A percentile compares a stretch with the other conserved stretches of the same genome.
phyloP scores from a whole-genome alignment of 2,329 filamentous ascomycete genomes.

The Alternaria dauci region DNA sequence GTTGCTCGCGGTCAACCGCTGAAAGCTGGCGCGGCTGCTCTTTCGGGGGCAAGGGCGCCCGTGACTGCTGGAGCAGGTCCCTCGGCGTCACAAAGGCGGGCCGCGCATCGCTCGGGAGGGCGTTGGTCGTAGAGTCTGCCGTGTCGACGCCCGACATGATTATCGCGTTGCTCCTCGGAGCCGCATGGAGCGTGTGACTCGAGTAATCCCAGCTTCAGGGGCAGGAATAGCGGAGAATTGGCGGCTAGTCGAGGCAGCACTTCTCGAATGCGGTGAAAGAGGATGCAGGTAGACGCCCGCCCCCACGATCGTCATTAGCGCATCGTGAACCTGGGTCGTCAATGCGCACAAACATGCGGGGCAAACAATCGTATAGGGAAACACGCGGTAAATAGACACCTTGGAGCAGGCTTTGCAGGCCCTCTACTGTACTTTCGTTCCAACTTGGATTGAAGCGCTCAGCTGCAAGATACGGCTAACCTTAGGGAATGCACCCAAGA shows the following conservation, averaged over 20 bases:
- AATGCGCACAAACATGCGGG: slow-evolving; percentile 23
- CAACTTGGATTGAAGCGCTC: slow-evolving; percentile 5
- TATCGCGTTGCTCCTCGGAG: slow-evolving; percentile 46
- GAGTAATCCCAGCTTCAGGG: slow-evolving; percentile 12
- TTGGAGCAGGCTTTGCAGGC: not conserved
- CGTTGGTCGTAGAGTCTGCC: slow-evolving; percentile 36
- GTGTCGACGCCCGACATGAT: slow-evolving; percentile 52
- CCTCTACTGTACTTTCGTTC: not conserved
- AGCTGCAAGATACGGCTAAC: slow-evolving; percentile 9
- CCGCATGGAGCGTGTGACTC: slow-evolving; percentile 43
- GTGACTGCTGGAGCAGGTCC: slow-evolving; percentile 25
- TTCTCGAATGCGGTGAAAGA: slow-evolving; percentile 16
- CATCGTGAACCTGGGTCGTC: slow-evolving; percentile 14
- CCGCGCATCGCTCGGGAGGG: slow-evolving; percentile 22
- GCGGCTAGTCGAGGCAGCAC: slow-evolving; percentile 15
- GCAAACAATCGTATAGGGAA: slow-evolving; percentile 1
- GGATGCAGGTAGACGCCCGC: slow-evolving; percentile 20
- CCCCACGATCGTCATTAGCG: slow-evolving; percentile 23
- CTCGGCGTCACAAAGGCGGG: slow-evolving; percentile 37
- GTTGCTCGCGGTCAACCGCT: slow-evolving; percentile 77
- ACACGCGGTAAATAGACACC: not conserved
- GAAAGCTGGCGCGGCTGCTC: slow-evolving; percentile 55
- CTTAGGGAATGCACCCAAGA: slow-evolving; percentile 9
- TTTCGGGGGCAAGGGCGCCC: slow-evolving; percentile 35
- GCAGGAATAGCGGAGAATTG: slow-evolving; percentile 15